These are phyloP conservation scores for Trichosanthes cucumerina DNA, from an alignment of 306 rosid species.

Conservation along the genomic window DNA sequence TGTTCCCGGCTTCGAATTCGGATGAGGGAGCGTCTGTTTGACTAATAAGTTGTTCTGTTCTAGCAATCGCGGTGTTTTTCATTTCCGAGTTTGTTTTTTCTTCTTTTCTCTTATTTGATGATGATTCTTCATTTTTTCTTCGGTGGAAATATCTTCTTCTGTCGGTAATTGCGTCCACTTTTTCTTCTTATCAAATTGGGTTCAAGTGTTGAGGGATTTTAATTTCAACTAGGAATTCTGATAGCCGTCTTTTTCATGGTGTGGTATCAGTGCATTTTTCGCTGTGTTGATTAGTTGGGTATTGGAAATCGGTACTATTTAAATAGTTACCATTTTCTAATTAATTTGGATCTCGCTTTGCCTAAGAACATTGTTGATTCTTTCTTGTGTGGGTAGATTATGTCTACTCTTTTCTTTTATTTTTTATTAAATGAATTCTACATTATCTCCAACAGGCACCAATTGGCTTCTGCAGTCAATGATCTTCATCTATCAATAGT, in stretches of 20 bases:
- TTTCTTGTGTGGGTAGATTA: background rate
- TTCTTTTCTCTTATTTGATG: conserved; percentile 3
- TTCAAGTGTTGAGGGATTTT: background rate
- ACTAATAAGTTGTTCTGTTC: background rate
- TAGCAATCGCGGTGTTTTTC: background rate
- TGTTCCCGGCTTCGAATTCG: background rate
- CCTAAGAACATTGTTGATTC: background rate
- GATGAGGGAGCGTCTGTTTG: background rate
- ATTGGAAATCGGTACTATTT: background rate
- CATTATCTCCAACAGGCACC: background rate
- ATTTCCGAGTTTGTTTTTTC: background rate
- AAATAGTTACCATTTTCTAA: conserved; percentile 11
- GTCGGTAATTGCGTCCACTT: conserved; percentile 32
- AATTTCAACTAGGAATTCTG: background rate
- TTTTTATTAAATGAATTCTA: background rate
- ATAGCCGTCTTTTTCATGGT: background rate
- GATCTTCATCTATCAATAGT: conserved; percentile 18
- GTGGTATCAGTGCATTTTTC: background rate
- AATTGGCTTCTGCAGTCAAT: conserved; percentile 1
- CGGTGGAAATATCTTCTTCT: conserved; percentile 1
- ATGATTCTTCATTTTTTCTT: background rate
- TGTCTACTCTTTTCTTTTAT: background rate
- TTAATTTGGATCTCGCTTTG: conserved; percentile 7
- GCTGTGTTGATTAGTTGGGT: background rate
- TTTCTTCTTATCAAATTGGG: background rate